Evolutionary conservation across 192 early-diverging fungal genomes (phyloP), one percentile per base, ranked within the genome.

Genomic region (Geranomyces michiganensis): DNA sequence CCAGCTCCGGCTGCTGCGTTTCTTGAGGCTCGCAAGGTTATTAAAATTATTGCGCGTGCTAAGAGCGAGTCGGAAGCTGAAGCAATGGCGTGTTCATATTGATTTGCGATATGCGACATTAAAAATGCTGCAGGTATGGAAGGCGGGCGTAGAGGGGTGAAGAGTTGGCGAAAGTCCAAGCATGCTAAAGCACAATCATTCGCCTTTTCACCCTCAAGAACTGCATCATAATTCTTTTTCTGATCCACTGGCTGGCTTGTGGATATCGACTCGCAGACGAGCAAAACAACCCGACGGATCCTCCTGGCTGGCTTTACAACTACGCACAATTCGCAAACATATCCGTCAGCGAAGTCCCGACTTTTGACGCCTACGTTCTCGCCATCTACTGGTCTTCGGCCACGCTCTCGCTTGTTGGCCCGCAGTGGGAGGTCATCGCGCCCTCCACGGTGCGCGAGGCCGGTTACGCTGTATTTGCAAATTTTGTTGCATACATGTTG

Each of bases 201-300:
- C 22, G 17, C 64, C 24, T 71, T 74, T 67, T n/a, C n/a, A n/a
- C n/a, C 17, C 51, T 26, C 6, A 24, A 84, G 83, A 68, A 56
- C 45, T 41, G 56, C 46, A 63, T 85, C 30, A 70, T 80, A 17
- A 73, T 78, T 32, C 22, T 82, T 15, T 82, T 85, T 58, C 17
- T 81, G 21, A 74, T 81, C 26, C 83, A 85, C 65, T 85, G 83
- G 83, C 24, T 85, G 0, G 83, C 80, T 5, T 85, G 83, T 60
- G 80, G 78, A 14, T 85, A 74, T 63, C 65, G 80, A 26, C 56
- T 85, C 14, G 78, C 78, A 12, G 73, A 74, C 14, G 74, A 79
- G 0, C 47, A 56, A 43, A 72, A 79, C 30, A 56, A 65, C 24
- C 76, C 78, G 15, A 36, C 46, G 44, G 76, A 85, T 30, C 64